Conservation (phyloP, 805 yeast species). For the Lipomyces mesembrius region DNA sequence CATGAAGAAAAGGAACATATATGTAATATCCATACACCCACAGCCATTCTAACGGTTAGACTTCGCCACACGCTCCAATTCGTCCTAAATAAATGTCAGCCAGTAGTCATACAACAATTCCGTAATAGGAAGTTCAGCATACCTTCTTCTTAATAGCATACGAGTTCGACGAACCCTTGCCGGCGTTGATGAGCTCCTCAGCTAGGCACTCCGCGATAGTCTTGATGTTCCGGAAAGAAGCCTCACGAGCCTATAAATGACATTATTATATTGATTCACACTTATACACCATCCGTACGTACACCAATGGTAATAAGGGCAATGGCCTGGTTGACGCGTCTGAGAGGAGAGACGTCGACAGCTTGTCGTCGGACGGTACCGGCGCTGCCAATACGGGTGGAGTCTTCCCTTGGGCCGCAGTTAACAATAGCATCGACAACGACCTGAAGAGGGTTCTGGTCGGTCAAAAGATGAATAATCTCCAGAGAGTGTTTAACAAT, state of each 20-base stretch:
- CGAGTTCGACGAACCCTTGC: conserved; percentile 99
- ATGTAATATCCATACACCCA: conserved; percentile 14
- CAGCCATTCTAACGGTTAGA: conserved; percentile 86
- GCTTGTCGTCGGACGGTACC: conserved; percentile 99
- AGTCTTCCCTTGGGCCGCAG: conserved; percentile 99
- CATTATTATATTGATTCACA: conserved; percentile 10
- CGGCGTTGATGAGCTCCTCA: conserved; percentile 99
- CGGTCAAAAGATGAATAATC: conserved; percentile 95
- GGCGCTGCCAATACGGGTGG: conserved; percentile 99
- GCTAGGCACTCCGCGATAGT: conserved; percentile 99
- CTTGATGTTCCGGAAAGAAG: conserved; percentile 99
- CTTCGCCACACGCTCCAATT: conserved; percentile 99
- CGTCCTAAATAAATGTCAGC: conserved; percentile 57
- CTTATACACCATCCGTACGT: conserved; percentile 43
- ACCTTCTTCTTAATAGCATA: conserved; percentile 99
- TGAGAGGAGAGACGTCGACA: conserved; percentile 99
- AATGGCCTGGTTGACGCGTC: conserved; percentile 99
- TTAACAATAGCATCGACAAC: conserved; percentile 98
- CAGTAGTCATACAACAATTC: background rate
- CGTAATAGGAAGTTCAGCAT: background rate
- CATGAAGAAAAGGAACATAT: conserved; percentile 19
- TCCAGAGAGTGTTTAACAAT: conserved; percentile 99
- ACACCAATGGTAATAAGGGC: conserved; percentile 97
- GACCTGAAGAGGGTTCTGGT: conserved; percentile 99
- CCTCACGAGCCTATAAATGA: conserved; percentile 69